These are phyloP conservation scores for Alternaria angustiovoidea DNA, from an alignment of 2,329 filamentous ascomycete genomes.

Conservation along the genomic window DNA sequence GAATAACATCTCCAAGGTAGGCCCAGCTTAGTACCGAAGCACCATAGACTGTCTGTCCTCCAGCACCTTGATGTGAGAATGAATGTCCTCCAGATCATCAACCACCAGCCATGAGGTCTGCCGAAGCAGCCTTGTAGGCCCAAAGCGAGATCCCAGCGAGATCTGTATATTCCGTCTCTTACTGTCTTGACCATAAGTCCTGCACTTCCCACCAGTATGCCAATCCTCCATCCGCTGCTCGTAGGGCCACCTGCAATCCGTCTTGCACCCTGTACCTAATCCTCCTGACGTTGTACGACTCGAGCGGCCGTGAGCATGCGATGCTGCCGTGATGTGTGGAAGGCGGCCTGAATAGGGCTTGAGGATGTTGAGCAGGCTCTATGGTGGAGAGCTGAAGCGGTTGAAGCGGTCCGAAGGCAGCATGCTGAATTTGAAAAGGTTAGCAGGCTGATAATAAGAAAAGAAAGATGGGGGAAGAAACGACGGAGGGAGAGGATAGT, in stretches of 20 bases:
- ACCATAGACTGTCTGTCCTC: conserved; percentile 22
- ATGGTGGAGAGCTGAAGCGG: neutral
- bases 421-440: conserved; percentile 3
- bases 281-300: neutral
- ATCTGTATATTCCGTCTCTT: conserved; percentile 3
- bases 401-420: conserved; percentile 4
- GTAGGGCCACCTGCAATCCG: conserved; percentile 9
- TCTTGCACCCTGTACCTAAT: conserved; percentile 5
- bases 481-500: neutral
- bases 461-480: neutral
- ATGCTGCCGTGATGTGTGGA: conserved; percentile 1
- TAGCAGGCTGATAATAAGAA: neutral
- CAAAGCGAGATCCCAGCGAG: conserved; percentile 13
- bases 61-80: conserved; percentile 15
- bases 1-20: conserved; percentile 11
- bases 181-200: conserved; percentile 10
- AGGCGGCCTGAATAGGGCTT: conserved; percentile 4
- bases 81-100: conserved; percentile 14
- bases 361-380: neutral
- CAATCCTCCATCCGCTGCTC: neutral
- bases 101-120: conserved; percentile 11
- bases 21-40: conserved; percentile 17
- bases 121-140: conserved; percentile 9
- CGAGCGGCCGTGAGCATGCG: conserved; percentile 9
- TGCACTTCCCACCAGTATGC: conserved; percentile 12